Conservation (phyloP, 2,329 filamentous ascomycete species). For the Paramyrothecium sp. region DNA sequence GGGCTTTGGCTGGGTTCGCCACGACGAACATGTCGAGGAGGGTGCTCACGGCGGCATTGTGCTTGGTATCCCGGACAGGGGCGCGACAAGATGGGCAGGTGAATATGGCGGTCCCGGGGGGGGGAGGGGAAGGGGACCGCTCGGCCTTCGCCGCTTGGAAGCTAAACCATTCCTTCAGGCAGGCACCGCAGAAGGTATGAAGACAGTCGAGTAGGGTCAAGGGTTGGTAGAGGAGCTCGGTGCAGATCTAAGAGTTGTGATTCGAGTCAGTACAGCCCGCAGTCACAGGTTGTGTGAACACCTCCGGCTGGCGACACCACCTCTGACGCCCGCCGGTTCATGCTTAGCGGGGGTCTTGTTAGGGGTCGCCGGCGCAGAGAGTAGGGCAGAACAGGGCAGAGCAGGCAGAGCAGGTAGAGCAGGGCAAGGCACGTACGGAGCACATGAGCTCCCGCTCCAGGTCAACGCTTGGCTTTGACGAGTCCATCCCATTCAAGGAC, state of each 20-base stretch:
- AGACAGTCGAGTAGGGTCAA: slow-evolving; percentile 90
- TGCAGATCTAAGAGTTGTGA: slow-evolving; percentile 74
- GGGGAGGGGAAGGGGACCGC: slow-evolving; percentile 46
- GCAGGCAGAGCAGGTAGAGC: slow-evolving; percentile 2
- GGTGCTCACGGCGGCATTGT: slow-evolving; percentile 87
- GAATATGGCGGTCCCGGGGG: slow-evolving; percentile 54
- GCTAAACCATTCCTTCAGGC: slow-evolving; percentile 92
- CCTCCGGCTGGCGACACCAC: background rate
- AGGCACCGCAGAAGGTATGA: slow-evolving; percentile 94
- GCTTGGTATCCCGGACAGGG: slow-evolving; percentile 78
- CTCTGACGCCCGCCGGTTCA: background rate
- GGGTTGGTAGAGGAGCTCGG: slow-evolving; percentile 88
- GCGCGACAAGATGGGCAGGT: slow-evolving; percentile 94
- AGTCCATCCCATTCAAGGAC: slow-evolving; percentile 37
- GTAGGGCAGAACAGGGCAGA: background rate
- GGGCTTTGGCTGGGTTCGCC: slow-evolving; percentile 74
- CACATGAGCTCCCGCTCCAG: slow-evolving; percentile 93
- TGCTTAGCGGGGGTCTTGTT: background rate
- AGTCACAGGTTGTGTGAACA: background rate
- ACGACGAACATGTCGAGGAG: slow-evolving; percentile 84
- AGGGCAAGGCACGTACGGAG: slow-evolving; percentile 64
- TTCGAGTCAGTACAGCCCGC: background rate
- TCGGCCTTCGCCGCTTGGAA: slow-evolving; percentile 68
- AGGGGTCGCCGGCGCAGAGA: background rate
- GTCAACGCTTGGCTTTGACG: slow-evolving; percentile 57